Base-by-base conservation (phyloP, 208 protist genomes). In the Novymonas esmeraldas region DNA sequence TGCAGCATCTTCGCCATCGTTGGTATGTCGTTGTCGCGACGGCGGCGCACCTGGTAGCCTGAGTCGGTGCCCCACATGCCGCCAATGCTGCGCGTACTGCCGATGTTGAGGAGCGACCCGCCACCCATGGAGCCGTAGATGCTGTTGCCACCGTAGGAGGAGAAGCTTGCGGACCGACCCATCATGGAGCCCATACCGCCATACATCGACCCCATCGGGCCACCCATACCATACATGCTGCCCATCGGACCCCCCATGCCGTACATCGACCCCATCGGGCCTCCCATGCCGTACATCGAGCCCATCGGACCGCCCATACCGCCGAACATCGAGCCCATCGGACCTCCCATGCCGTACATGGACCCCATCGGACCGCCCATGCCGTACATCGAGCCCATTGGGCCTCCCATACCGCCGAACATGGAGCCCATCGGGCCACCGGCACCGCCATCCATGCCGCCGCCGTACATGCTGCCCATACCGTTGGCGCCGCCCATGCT, bases 151-250 rank as follows among this genome's bases (percentile, higher is more conserved):
- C 68, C 68, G 59, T 65, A 73, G 59, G 68, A 67, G 41, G 60
- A 73, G 44, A 67, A 73, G 51, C 52, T 61, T 36, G 50, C 48
- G 42, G 68, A 73, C 41, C 59, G 52, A 13, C 52, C 65, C 62
- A 74, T 70, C 49, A 68, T 69, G 42, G 34, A 52, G 26, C 56
- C 61, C 20, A 64, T 55, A 1, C 29, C 10, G 28, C 42, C 78
- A 64, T 76, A 75, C 67, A 82, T 79, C 31, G 52, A 54, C 11
- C 73, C 50, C 65, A 71, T 74, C 7, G 4, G 1, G 18, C 67
- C 70, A 2, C 66, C 62, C 75, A 68, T 77, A 42, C 80, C 80
- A 49, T 85, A 84, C 74, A 85, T 85, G 64, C 48, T 66, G 18
- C 59, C 46, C 45, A 56, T 50, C 46, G 13, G 39, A 42, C 52